These are phyloP conservation scores for Xylaria sp. DNA, from an alignment of 2,329 filamentous ascomycete genomes.

Conservation along the genomic window DNA sequence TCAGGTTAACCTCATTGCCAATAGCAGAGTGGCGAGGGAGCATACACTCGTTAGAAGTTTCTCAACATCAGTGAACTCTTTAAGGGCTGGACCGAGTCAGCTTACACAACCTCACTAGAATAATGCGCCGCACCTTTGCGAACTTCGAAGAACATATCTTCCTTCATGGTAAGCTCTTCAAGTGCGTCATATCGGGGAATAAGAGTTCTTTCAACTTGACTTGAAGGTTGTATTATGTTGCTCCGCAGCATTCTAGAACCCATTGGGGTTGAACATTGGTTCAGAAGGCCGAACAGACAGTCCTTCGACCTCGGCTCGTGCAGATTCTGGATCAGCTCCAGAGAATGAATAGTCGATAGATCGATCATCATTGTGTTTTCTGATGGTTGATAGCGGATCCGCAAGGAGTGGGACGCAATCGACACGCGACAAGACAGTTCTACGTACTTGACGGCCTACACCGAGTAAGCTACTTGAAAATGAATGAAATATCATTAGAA, in stretches of 20 bases:
- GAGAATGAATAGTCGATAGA: slow-evolving; percentile 82
- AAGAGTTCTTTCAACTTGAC: slow-evolving; percentile 72
- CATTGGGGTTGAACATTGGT: slow-evolving; percentile 89
- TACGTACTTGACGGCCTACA: slow-evolving; percentile 81
- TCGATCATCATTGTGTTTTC: slow-evolving; percentile 98
- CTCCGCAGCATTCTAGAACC: slow-evolving; percentile 83
- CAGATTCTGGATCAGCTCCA: slow-evolving; percentile 91
- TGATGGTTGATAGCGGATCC: slow-evolving; percentile 86
- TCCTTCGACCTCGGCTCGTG: slow-evolving; percentile 81
- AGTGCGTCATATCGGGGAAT: slow-evolving; percentile 81
- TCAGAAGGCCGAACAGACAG: slow-evolving; percentile 85
- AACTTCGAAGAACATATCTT: slow-evolving; percentile 84
- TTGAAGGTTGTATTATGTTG: slow-evolving; percentile 90
- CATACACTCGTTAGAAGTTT: slow-evolving; percentile 78
- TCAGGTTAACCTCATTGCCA: slow-evolving; percentile 34
- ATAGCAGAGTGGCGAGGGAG: neutral
- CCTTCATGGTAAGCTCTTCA: slow-evolving; percentile 81
- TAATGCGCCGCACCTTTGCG: slow-evolving; percentile 68
- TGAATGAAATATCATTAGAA: neutral
- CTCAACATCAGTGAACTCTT: slow-evolving; percentile 81
- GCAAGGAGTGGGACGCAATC: slow-evolving; percentile 82
- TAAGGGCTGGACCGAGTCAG: slow-evolving; percentile 67
- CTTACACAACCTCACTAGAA: neutral
- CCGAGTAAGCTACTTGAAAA: slow-evolving; percentile 34
- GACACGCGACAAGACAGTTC: slow-evolving; percentile 74